These are phyloP conservation scores for Schizochytrium sp. DNA, from an alignment of 108 stramenopile species.

Conservation along the genomic window DNA sequence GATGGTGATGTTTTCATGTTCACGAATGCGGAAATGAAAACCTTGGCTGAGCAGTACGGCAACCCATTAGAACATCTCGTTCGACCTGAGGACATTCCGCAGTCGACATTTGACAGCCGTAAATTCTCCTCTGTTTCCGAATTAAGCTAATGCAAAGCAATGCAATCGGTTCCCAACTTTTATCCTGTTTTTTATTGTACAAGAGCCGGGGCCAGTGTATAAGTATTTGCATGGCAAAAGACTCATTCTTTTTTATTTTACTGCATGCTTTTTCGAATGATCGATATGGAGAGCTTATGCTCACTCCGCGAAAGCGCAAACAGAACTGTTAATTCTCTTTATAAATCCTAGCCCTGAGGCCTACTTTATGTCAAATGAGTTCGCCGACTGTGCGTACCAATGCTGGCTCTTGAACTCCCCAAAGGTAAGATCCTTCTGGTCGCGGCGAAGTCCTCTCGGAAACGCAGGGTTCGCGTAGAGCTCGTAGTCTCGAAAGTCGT, in stretches of 20 bases:
- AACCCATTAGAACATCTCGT: neutral
- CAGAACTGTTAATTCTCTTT: neutral
- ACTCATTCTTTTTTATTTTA: neutral
- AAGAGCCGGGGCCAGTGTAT: too few species aligned
- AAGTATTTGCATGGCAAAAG: neutral
- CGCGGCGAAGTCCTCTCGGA: neutral
- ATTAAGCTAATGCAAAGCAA: too few species aligned
- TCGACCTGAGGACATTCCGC: too few species aligned
- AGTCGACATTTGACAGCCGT: too few species aligned
- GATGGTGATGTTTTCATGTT: neutral
- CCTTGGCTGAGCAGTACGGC: neutral
- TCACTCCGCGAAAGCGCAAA: neutral
- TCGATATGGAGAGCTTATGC: too few species aligned
- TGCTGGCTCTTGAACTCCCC: neutral
- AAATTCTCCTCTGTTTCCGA: too few species aligned
- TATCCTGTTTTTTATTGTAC: too few species aligned
- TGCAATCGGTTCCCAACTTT: too few species aligned
- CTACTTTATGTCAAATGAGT: neutral
- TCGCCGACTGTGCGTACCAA: neutral
- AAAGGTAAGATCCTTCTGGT: neutral
- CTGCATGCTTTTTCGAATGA: neutral
- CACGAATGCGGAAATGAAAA: neutral
- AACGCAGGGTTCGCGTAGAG: neutral
- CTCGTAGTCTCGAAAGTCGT: slow-evolving; percentile 3
- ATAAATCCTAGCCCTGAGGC: neutral